Evolutionary conservation across 208 protist genomes (phyloP), one percentile per base, ranked within the genome.

Genomic region (Trypanosoma scelopori): DNA sequence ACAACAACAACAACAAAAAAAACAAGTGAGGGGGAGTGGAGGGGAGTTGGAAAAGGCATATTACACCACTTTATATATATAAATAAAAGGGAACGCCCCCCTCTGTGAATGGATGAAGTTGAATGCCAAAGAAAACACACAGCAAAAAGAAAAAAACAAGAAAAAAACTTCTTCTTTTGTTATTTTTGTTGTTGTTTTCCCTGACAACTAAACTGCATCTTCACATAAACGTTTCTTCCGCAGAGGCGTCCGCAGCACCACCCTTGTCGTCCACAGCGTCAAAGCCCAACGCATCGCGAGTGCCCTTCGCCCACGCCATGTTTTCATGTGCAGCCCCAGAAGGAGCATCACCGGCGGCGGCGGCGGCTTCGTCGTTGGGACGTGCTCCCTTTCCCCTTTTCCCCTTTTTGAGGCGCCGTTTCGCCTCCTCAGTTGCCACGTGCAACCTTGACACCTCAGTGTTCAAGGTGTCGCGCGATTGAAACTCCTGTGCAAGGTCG

Each of bases 401-500:
- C 4, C 37, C 50, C 6, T 77, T 76, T 67, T 82, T 88, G 13
- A 81, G 47, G 12, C 22, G 7, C 5, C 57, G 16, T 28, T 65
- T 64, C n/a, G 46, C 50, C 74, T 86, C 76, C 51, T 81, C 76
- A 1, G 55, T 69, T 22, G 75, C 69, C 27, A 81, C 75, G 47
- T 83, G 80, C 47, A 85, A 67, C 49, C 74, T 63, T 53, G 67
- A 55, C n/a, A 65, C 69, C 47, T 79, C 74, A n/a, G 79, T 67
- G 50, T 80, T 85, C 42, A 87, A 37, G 42, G 69, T 49, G 6
- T 56, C 43, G 27, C 71, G 65, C 43, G 58, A 76, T 15, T 61
- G 80, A 63, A 85, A 78, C 55, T 88, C 81, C 22, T 58, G 61
- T 3, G 71, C 71, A 42, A 92, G 41, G 20, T 73, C 73, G 52